Percentiles rank a stretch among this genome's conserved stretches.
Evolutionary conservation across 2,329 filamentous ascomycete genomes (phyloP).

Genomic region (Niveomyces coronatus): DNA sequence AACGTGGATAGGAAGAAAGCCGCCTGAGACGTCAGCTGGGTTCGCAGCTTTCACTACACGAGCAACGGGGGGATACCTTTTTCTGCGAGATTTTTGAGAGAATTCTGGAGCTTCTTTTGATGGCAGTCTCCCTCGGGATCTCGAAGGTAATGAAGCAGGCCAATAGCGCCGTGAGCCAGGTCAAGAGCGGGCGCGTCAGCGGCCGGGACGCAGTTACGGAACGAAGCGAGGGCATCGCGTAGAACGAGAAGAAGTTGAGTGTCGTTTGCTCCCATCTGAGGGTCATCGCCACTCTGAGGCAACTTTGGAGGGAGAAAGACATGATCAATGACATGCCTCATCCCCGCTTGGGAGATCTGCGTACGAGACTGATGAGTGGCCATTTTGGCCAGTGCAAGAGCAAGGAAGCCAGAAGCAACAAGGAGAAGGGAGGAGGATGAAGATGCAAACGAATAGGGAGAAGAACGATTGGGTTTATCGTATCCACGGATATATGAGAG

Average conservation of each 20-base stretch:
- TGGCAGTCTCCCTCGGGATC: background rate
- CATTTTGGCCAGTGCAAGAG: background rate
- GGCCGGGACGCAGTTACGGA: background rate
- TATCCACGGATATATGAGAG: too few relatives aligned
- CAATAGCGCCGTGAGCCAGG: background rate
- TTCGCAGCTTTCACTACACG: too few relatives aligned
- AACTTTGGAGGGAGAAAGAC: background rate
- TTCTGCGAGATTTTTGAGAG: background rate
- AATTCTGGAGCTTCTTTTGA: background rate
- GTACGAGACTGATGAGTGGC: background rate
- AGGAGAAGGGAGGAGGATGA: too few relatives aligned
- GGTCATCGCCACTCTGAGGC: background rate
- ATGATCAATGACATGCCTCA: background rate
- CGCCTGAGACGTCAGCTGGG: background rate
- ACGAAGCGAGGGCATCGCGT: background rate
- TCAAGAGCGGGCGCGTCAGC: background rate
- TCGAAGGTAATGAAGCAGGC: background rate
- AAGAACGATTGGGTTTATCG: too few relatives aligned
- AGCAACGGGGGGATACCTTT: background rate
- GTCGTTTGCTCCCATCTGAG: background rate
- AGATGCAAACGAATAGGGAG: too few relatives aligned
- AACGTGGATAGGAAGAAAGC: background rate
- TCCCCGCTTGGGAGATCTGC: background rate
- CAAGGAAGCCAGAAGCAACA: too few relatives aligned
- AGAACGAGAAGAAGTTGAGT: background rate